Evolutionary conservation across 768 basidiomycete genomes (phyloP).

Genomic region (Boletus rubroflammeus): DNA sequence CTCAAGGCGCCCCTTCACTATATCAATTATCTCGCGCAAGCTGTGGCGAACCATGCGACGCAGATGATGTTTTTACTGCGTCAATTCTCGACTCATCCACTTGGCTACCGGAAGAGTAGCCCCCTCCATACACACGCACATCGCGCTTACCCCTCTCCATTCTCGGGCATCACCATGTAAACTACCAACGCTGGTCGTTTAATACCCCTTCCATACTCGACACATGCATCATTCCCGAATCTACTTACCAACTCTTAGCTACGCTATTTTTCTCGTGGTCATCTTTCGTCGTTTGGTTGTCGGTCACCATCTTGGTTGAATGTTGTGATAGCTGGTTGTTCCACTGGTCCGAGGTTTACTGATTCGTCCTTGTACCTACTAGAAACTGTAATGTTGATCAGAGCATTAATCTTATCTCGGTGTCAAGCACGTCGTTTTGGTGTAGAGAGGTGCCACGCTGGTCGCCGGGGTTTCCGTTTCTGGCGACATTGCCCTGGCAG

Average conservation of each 20-base stretch:
- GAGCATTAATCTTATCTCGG: neutral
- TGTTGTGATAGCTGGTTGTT: slow-evolving; percentile 6
- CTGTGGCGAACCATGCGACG: neutral
- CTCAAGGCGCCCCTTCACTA: neutral
- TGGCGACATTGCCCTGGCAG: slow-evolving; percentile 5
- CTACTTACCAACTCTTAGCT: slow-evolving; percentile 9
- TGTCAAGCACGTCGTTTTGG: neutral
- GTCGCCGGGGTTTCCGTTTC: slow-evolving; percentile 8
- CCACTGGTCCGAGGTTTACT: slow-evolving; percentile 1
- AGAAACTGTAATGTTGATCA: slow-evolving; percentile 4
- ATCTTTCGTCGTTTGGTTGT: slow-evolving; percentile 8
- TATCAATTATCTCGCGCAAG: neutral
- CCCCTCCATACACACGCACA: neutral
- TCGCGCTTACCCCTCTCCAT: neutral
- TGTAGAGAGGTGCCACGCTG: neutral
- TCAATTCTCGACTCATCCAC: neutral
- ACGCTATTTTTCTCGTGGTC: slow-evolving; percentile 3
- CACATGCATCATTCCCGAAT: slow-evolving; percentile 13
- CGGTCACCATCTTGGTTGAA: slow-evolving; percentile 2
- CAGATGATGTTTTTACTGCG: neutral
- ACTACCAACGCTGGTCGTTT: slow-evolving; percentile 28
- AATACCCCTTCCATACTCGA: slow-evolving; percentile 21
- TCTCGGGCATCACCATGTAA: slow-evolving; percentile 5
- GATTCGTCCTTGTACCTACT: slow-evolving; percentile 11
- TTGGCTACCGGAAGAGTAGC: neutral